Evolutionary conservation across 352 stramenopile species (phyloP).

Genomic region (Globisporangium camurandrum): DNA sequence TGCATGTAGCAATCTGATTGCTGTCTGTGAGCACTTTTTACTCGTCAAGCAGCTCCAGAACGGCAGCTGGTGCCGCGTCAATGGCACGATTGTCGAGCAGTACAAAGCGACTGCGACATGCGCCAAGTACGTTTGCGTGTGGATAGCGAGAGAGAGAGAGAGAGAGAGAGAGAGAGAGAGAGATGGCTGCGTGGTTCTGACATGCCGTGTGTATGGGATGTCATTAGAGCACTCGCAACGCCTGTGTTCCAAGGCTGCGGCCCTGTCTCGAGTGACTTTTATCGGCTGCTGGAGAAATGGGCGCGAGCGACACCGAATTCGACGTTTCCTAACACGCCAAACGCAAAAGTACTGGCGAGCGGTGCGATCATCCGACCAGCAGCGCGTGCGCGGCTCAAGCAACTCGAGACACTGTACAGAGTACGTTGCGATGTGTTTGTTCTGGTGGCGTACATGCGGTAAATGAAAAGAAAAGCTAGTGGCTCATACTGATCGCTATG

Average conservation of each 20-base stretch:
- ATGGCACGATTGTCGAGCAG: conserved; percentile 45
- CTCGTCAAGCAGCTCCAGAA: conserved; percentile 58
- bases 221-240: conserved; percentile 42
- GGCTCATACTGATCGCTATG: not conserved
- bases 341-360: conserved; percentile 42
- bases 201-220: not conserved
- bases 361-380: conserved; percentile 36
- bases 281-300: conserved; percentile 68
- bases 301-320: conserved; percentile 20
- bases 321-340: conserved; percentile 21
- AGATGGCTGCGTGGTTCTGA: not conserved
- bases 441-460: not conserved
- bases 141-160: not conserved
- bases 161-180: not conserved
- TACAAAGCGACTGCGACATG: conserved; percentile 80
- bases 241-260: conserved; percentile 51
- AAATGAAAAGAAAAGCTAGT: not conserved
- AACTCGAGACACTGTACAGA: conserved; percentile 62
- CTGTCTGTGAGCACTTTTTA: conserved; percentile 55
- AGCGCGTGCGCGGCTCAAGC: conserved; percentile 45
- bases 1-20: conserved; percentile 36
- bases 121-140: conserved; percentile 52
- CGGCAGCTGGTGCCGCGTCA: conserved; percentile 65
- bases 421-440: conserved; percentile 12
- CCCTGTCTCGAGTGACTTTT: conserved; percentile 45